phyloP scores from a whole-genome alignment of 345 rosid species.

The Brassica incana region DNA sequence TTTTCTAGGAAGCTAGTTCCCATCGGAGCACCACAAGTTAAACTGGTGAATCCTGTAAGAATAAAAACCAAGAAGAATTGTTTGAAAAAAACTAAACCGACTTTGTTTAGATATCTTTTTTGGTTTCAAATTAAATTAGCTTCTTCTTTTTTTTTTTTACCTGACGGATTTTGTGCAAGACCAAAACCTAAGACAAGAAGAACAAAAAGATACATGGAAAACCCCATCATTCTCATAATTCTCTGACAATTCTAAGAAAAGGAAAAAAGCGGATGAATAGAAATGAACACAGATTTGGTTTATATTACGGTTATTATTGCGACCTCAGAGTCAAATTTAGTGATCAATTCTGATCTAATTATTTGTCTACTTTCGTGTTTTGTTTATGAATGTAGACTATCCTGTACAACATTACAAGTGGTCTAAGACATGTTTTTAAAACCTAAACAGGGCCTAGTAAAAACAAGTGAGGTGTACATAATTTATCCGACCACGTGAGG shows the following conservation, averaged over 20 bases:
- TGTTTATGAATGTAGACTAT: neutral
- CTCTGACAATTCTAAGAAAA: neutral
- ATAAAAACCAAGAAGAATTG: neutral
- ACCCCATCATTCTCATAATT: neutral
- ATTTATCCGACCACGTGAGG: neutral
- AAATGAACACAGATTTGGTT: neutral
- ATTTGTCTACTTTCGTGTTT: neutral
- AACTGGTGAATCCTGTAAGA: neutral
- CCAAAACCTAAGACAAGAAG: neutral
- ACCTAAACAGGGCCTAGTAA: neutral
- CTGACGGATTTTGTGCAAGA: neutral
- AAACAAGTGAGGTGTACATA: neutral
- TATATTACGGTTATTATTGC: neutral
- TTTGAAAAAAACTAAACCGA: neutral
- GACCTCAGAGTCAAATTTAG: neutral
- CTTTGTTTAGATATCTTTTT: neutral
- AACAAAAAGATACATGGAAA: neutral
- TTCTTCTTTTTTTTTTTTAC: neutral
- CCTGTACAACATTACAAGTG: neutral
- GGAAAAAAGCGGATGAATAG: neutral
- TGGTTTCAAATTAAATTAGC: neutral
- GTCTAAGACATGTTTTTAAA: neutral
- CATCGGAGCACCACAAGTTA: neutral
- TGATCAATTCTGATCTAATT: neutral
- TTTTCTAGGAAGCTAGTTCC: neutral